Base-by-base conservation (phyloP, 2,329 filamentous ascomycete species). In the Trichophyton simii region DNA sequence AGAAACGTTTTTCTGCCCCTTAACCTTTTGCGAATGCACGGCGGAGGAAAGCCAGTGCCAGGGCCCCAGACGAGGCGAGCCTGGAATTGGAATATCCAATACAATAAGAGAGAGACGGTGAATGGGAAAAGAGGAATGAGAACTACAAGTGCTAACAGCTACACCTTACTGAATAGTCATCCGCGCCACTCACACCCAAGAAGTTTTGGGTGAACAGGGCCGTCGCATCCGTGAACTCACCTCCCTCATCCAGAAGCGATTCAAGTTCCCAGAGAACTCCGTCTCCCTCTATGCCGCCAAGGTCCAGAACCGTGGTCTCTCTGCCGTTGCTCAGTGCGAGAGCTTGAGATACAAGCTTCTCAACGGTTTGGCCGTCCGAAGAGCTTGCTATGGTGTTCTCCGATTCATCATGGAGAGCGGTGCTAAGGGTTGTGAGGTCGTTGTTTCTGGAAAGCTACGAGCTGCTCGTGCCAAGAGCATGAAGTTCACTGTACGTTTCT, bases 211-310 rank as follows among this genome's bases (percentile, higher is more conserved):
- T 77, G 94, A 99, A 87, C 94, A 99, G 86, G 94, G 94, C 76
- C 91, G 94, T 83, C 90, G 94, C 83, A 99, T 99, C 81, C 92
- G 94, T 80, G 94, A 99, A 86, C 91, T 99, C 81, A 99, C 94
- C 78, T 96, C 91, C 75, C 88, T 99, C 78, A 99, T 99, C 85
- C 95, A 99, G 85, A 97, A 99, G 89, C 91, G 94, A 77, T 99
- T 99, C 89, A 96, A 96, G 86, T 99, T 99, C 88, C 92, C 94
- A 81, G 92, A 97, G 84, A 97, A 97, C 89, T 95, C 88, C 72
- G 94, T 99, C 79, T 97, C 94, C 70, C 91, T 99, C 76, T 99
- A 99, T 80, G 94, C 94, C 82, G 95, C 94, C 80, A 99, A 99
- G 88, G 94, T 99, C 77, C 94, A 97, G 86, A 97, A 96, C 85